Evolutionary conservation across 164 flowering plant genomes (phyloP).

Genomic region (Annona cherimola): DNA sequence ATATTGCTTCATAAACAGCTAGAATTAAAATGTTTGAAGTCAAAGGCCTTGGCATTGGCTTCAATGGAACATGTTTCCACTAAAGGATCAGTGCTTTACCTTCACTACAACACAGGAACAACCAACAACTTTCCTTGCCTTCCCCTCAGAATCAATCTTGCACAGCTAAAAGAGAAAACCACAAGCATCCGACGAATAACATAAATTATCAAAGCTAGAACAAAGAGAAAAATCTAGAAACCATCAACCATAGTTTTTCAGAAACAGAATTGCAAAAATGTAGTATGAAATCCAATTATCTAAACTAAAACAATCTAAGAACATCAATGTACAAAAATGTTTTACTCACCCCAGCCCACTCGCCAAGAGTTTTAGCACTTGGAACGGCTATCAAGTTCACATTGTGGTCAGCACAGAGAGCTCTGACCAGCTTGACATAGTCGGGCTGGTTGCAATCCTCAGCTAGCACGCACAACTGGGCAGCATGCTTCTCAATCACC

Average conservation of each 20-base stretch:
- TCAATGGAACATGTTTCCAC: neutral
- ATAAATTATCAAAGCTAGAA: neutral
- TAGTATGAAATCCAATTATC: neutral
- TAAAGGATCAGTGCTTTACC: conserved; percentile 28
- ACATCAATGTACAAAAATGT: too few relatives aligned
- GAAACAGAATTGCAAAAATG: neutral
- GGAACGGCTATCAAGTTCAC: conserved; percentile 64
- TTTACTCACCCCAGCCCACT: conserved; percentile 80
- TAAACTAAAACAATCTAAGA: neutral
- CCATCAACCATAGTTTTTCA: too few relatives aligned
- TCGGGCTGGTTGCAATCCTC: conserved; percentile 83
- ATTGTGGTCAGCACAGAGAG: conserved; percentile 72
- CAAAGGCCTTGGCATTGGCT: neutral
- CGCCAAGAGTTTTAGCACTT: conserved; percentile 76
- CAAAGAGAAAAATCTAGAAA: neutral
- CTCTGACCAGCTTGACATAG: conserved; percentile 67
- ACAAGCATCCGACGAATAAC: neutral
- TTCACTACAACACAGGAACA: conserved; percentile 76
- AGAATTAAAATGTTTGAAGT: neutral
- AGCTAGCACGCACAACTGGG: conserved; percentile 72
- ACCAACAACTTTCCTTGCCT: conserved; percentile 81
- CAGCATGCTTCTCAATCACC: conserved; percentile 75
- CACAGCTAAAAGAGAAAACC: conserved; percentile 45
- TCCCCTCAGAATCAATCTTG: conserved; percentile 85
- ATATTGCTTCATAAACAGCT: neutral